A percentile compares a stretch with the other conserved stretches of the same genome.
Conservation (phyloP, 2,329 filamentous ascomycete genomes). For the Chaetomium sp. region DNA sequence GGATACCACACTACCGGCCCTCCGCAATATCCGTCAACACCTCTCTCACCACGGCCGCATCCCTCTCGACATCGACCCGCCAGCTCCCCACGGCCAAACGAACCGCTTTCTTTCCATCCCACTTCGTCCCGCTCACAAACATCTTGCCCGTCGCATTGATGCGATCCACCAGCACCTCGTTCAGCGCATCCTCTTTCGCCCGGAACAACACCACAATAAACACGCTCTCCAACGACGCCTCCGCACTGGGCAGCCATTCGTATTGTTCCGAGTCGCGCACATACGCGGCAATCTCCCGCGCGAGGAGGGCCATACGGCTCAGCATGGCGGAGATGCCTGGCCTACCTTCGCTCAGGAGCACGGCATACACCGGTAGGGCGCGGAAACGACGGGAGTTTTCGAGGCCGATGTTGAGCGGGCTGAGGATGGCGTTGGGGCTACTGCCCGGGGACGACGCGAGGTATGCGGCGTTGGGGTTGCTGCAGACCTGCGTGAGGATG, state of each 20-base stretch:
- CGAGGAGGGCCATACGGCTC: conserved; percentile 63
- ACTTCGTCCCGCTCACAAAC: conserved; percentile 76
- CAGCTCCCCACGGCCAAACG: conserved; percentile 85
- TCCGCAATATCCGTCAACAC: conserved; percentile 36
- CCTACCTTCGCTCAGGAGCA: conserved; percentile 66
- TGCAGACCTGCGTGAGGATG: conserved; percentile 59
- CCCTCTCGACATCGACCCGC: conserved; percentile 63
- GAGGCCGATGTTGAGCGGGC: conserved; percentile 77
- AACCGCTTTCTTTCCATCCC: conserved; percentile 66
- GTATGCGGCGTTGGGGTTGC: conserved; percentile 82
- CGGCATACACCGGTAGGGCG: conserved; percentile 82
- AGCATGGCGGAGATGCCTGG: conserved; percentile 64
- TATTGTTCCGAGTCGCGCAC: conserved; percentile 57
- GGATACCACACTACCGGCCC: neutral
- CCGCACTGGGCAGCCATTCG: conserved; percentile 53
- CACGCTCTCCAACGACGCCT: conserved; percentile 41
- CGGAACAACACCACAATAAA: conserved; percentile 71
- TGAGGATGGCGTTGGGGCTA: conserved; percentile 50
- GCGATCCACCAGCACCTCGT: conserved; percentile 56
- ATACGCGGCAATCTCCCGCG: conserved; percentile 59
- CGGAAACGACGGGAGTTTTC: conserved; percentile 91
- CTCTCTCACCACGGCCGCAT: conserved; percentile 56
- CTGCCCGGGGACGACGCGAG: conserved; percentile 41
- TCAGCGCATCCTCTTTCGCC: conserved; percentile 58
- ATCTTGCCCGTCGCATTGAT: conserved; percentile 71